Conservation (phyloP, 306 rosid species). For the Ceratonia siliqua region DNA sequence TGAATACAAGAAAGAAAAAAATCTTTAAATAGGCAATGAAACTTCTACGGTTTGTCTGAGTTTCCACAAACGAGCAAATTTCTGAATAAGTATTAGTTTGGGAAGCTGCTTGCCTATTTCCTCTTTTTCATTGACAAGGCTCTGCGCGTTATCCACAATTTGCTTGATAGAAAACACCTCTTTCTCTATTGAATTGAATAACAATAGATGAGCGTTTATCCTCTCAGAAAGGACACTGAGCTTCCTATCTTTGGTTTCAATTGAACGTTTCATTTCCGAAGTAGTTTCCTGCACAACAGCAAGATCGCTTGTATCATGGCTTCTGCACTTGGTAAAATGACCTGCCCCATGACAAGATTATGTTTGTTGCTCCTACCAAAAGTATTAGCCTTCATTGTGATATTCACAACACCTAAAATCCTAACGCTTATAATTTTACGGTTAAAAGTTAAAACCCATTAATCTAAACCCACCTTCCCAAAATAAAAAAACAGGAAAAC, state of each 20-base stretch:
- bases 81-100: slow-evolving; percentile 5
- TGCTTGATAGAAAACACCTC: slow-evolving; percentile 65
- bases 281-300: slow-evolving; percentile 57
- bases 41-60: background rate
- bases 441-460: too few relatives aligned
- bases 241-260: slow-evolving; percentile 61
- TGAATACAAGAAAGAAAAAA: slow-evolving; percentile 34
- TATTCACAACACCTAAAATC: slow-evolving; percentile 9
- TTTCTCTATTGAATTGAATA: slow-evolving; percentile 75
- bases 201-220: slow-evolving; percentile 57
- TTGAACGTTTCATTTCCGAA: slow-evolving; percentile 57
- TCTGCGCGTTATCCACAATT: slow-evolving; percentile 57
- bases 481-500: slow-evolving; percentile 4
- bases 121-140: slow-evolving; percentile 63
- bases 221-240: slow-evolving; percentile 66
- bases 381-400: background rate
- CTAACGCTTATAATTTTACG: background rate
- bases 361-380: background rate
- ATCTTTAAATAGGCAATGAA: slow-evolving; percentile 14
- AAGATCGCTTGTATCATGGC: background rate
- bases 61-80: slow-evolving; percentile 24
- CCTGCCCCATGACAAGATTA: background rate
- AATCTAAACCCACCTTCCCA: too few relatives aligned
- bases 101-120: slow-evolving; percentile 61
- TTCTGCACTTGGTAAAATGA: background rate